A percentile compares a stretch with the other conserved stretches of the same genome.
Conservation (phyloP, 495 filamentous ascomycete species). For the Neurospora sp. region DNA sequence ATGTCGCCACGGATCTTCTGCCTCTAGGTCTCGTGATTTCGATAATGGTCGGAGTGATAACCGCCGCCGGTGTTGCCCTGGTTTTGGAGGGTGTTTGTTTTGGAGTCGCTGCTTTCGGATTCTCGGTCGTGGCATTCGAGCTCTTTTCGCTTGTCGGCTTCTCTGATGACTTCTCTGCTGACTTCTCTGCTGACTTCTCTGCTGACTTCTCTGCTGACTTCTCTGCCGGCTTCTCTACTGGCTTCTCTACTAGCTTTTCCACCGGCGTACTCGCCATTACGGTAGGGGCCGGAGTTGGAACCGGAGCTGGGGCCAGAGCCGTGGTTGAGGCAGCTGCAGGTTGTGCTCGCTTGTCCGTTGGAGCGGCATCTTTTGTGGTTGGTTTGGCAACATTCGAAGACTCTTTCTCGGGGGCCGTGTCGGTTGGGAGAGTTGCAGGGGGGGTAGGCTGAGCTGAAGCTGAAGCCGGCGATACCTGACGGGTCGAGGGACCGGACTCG, state of each 20-base stretch:
- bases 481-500: neutral
- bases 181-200: neutral
- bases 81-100: neutral
- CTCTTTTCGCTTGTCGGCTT: neutral
- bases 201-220: neutral
- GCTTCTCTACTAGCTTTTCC: neutral
- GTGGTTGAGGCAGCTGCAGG: neutral
- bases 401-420: neutral
- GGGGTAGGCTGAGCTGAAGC: neutral
- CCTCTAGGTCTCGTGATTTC: neutral
- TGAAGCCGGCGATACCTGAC: neutral
- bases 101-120: neutral
- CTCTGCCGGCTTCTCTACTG: neutral
- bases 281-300: neutral
- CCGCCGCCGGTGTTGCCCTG: neutral
- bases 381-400: neutral
- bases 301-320: neutral
- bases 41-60: neutral
- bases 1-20: neutral
- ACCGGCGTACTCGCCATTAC: neutral
- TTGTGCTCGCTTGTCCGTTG: neutral
- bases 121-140: neutral
- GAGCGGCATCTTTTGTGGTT: neutral
- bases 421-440: neutral
- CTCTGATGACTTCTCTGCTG: neutral